Percentiles rank a stretch among this genome's conserved stretches.
Evolutionary conservation across 2,329 filamentous ascomycete species (phyloP).

Genomic region (Delphinella strobiligena): DNA sequence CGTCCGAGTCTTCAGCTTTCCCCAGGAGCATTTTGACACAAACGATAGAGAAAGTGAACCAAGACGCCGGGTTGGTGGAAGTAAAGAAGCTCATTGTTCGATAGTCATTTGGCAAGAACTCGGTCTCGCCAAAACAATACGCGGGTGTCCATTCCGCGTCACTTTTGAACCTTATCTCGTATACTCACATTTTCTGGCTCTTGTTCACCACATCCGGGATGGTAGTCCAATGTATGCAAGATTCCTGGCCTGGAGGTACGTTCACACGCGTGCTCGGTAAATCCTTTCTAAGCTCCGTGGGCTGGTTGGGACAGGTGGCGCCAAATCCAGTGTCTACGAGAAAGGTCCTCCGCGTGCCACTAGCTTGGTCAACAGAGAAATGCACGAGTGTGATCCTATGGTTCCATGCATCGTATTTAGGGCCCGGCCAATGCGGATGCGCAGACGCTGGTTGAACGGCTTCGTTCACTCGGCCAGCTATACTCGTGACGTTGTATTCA

Average conservation of each 20-base stretch:
- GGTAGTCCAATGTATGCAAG: neutral
- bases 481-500: constrained; percentile 34
- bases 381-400: constrained; percentile 35
- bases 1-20: constrained; percentile 17
- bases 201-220: constrained; percentile 18
- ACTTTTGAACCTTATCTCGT: constrained; percentile 20
- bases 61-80: constrained; percentile 36
- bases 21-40: constrained; percentile 42
- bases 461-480: constrained; percentile 26
- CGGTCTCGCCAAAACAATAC: constrained; percentile 55
- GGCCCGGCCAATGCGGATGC: constrained; percentile 10
- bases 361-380: constrained; percentile 19
- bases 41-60: constrained; percentile 44
- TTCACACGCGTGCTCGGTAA: neutral
- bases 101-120: constrained; percentile 52
- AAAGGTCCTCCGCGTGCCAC: constrained; percentile 15
- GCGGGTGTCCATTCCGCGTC: constrained; percentile 44
- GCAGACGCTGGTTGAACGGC: neutral
- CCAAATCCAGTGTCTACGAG: constrained; percentile 34
- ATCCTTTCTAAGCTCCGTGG: constrained; percentile 22
- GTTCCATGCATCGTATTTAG: constrained; percentile 21
- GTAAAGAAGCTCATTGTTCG: constrained; percentile 47
- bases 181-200: constrained; percentile 32
- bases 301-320: constrained; percentile 21
- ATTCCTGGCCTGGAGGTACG: neutral